Evolutionary conservation across 345 rosid genomes (phyloP).

Genomic region (Hevea brasiliensis): DNA sequence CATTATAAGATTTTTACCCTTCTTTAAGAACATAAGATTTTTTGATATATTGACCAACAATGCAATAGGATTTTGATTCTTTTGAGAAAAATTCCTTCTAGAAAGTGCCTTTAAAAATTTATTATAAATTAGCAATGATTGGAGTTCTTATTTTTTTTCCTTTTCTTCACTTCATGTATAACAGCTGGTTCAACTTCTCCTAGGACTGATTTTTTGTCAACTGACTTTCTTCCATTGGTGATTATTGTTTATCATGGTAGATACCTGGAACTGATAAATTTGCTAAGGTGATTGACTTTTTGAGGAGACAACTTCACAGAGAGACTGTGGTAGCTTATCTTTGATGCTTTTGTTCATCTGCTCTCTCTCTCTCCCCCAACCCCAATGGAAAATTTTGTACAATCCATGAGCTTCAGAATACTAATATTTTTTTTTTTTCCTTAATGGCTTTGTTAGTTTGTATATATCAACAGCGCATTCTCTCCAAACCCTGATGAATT

Average conservation of each 20-base stretch:
- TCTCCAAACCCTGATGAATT: constrained; percentile 88
- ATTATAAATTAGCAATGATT: background rate
- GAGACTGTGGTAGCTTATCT: constrained; percentile 66
- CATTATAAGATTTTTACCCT: background rate
- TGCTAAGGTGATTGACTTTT: constrained; percentile 86
- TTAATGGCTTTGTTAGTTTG: constrained; percentile 49
- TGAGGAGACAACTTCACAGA: constrained; percentile 76
- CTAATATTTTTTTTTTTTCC: constrained; percentile 20
- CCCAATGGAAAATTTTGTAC: background rate
- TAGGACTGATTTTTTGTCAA: background rate
- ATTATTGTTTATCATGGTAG: constrained; percentile 28
- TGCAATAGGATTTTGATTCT: background rate
- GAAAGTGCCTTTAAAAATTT: background rate
- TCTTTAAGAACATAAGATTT: background rate
- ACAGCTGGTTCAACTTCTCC: background rate
- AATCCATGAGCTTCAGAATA: constrained; percentile 5
- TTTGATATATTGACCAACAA: background rate
- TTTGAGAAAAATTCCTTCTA: background rate
- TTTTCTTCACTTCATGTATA: background rate
- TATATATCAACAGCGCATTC: constrained; percentile 88
- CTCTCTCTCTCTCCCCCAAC: too few species aligned
- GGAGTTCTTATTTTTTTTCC: background rate
- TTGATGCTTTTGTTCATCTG: constrained; percentile 10
- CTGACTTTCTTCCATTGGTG: background rate
- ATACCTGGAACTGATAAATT: constrained; percentile 72